phyloP scores from a whole-genome alignment of 495 filamentous ascomycete genomes.

The Xylaria castorea region DNA sequence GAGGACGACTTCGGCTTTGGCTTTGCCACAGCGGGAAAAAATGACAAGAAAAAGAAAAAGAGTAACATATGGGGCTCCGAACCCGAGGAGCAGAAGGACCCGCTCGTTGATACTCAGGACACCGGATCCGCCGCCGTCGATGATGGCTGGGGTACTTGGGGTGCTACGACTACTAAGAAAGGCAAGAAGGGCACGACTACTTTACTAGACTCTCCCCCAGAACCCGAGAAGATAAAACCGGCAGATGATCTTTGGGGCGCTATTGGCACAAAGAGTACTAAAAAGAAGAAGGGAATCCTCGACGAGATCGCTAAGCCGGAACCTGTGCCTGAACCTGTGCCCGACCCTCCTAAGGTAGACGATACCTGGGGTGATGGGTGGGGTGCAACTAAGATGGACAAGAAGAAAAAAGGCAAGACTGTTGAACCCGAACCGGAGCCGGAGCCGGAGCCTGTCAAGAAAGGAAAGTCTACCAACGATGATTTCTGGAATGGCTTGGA shows the following conservation, averaged over 20 bases:
- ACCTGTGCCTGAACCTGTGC: conserved; percentile 35
- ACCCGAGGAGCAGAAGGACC: conserved; percentile 40
- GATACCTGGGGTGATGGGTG: conserved; percentile 33
- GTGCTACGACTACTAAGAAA: conserved; percentile 44
- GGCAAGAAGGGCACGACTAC: conserved; percentile 45
- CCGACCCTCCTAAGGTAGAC: conserved; percentile 20
- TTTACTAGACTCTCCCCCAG: conserved; percentile 23
- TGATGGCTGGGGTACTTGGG: conserved; percentile 41
- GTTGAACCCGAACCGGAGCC: neutral
- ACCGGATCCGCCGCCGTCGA: conserved; percentile 29
- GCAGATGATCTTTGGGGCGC: conserved; percentile 31
- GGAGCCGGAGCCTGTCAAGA: conserved; percentile 28
- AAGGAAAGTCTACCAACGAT: conserved; percentile 33
- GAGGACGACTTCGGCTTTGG: conserved; percentile 44
- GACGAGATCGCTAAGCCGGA: conserved; percentile 35
- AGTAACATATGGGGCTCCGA: conserved; percentile 38
- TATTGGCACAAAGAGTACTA: conserved; percentile 36
- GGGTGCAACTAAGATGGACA: conserved; percentile 38
- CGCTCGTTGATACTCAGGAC: conserved; percentile 30
- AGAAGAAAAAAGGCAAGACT: conserved; percentile 17
- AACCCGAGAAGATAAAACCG: conserved; percentile 20
- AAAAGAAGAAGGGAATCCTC: conserved; percentile 33
- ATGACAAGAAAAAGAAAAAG: conserved; percentile 52
- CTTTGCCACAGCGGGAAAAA: conserved; percentile 37
- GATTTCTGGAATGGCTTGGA: conserved; percentile 40